phyloP scores from a whole-genome alignment of 2,329 filamentous ascomycete species.

The Penicillium sp. region DNA sequence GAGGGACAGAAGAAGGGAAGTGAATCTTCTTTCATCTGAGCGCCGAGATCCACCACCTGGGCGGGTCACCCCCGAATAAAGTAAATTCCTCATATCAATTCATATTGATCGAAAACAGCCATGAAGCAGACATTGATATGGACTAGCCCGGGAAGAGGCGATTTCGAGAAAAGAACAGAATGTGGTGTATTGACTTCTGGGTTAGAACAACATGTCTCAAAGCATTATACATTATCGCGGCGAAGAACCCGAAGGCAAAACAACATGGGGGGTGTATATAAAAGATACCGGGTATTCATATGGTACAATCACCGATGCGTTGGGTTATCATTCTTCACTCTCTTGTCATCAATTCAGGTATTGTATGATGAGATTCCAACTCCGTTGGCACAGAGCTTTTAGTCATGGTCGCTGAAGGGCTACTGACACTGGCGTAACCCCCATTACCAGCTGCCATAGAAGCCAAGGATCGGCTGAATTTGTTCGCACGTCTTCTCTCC shows the following conservation, averaged over 20 bases:
- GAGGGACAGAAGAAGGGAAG: too few relatives aligned
- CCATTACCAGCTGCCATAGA: background rate
- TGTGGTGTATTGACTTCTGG: background rate
- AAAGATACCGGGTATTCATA: background rate
- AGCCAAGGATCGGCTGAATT: constrained; percentile 4
- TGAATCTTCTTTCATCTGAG: too few relatives aligned
- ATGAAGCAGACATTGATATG: too few relatives aligned
- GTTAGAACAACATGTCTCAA: background rate
- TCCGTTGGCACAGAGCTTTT: constrained; percentile 7
- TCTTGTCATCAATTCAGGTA: constrained; percentile 9
- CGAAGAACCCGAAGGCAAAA: background rate
- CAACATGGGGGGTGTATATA: background rate
- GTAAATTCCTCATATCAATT: too few relatives aligned
- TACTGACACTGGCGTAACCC: background rate
- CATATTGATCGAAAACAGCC: too few relatives aligned
- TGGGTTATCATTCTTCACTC: constrained; percentile 8
- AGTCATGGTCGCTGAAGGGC: background rate
- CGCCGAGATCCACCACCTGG: too few relatives aligned
- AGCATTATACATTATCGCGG: background rate
- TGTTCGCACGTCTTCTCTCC: constrained; percentile 23
- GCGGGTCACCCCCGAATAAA: too few relatives aligned
- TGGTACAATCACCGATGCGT: background rate
- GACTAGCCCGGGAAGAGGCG: too few relatives aligned
- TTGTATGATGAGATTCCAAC: constrained; percentile 2
- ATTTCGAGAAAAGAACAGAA: too few relatives aligned